Percentiles rank a stretch among this genome's conserved stretches.
Evolutionary conservation across 2,329 filamentous ascomycete genomes (phyloP).

Genomic region (Cercospora citrullina): DNA sequence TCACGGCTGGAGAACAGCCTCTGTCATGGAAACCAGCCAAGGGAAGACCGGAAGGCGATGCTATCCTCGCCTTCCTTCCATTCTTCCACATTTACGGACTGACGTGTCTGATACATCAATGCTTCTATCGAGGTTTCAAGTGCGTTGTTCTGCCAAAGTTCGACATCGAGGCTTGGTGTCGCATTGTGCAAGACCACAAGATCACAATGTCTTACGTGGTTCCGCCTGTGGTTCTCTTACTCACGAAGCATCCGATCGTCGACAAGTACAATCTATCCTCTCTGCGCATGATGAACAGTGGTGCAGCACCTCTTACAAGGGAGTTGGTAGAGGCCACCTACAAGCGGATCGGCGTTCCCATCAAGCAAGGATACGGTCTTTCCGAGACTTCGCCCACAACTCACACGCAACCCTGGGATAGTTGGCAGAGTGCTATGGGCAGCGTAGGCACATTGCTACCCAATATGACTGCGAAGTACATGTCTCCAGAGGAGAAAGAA

Average conservation of each 20-base stretch:
- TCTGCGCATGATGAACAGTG: constrained; percentile 81
- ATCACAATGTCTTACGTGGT: constrained; percentile 81
- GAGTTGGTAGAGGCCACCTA: constrained; percentile 79
- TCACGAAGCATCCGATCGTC: constrained; percentile 77
- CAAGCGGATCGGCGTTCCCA: constrained; percentile 69
- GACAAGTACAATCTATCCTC: constrained; percentile 77
- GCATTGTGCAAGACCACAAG: constrained; percentile 69
- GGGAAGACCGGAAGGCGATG: constrained; percentile 62
- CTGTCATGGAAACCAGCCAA: constrained; percentile 55
- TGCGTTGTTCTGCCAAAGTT: constrained; percentile 76
- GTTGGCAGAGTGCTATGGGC: constrained; percentile 75
- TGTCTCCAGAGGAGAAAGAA: constrained; percentile 60
- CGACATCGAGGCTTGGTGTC: constrained; percentile 76
- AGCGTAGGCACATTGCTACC: constrained; percentile 75
- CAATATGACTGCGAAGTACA: constrained; percentile 79
- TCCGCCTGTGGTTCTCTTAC: constrained; percentile 76
- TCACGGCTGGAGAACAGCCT: constrained; percentile 40
- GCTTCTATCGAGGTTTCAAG: constrained; percentile 64
- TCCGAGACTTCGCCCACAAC: constrained; percentile 83
- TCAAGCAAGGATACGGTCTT: constrained; percentile 92
- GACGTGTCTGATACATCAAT: constrained; percentile 69
- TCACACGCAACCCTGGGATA: constrained; percentile 67
- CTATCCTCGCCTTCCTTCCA: constrained; percentile 74
- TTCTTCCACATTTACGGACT: constrained; percentile 92
- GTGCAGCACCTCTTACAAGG: constrained; percentile 77